phyloP scores from a whole-genome alignment of 164 flowering plant species.

The Tinospora cordifolia region DNA sequence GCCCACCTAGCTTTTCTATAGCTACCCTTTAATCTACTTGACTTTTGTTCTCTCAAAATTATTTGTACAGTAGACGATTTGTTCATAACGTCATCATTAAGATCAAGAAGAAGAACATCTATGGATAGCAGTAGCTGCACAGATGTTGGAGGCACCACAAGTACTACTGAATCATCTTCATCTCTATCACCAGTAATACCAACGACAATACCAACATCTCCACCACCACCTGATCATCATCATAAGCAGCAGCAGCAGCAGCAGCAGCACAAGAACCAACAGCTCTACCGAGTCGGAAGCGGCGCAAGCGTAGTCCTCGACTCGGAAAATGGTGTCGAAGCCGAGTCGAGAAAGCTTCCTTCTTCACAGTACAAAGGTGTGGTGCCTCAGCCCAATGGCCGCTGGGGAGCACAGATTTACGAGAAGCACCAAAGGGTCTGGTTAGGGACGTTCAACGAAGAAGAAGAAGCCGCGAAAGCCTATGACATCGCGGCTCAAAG shows the following conservation, averaged over 20 bases:
- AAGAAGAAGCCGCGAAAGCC: constrained; percentile 73
- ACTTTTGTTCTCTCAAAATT: no score
- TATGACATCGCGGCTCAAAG: constrained; percentile 84
- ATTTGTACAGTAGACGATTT: no score
- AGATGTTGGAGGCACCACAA: constrained; percentile 37
- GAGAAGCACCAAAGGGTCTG: constrained; percentile 97
- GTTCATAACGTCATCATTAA: no score
- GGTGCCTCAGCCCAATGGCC: constrained; percentile 92
- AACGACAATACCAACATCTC: background rate
- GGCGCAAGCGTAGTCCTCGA: constrained; percentile 55
- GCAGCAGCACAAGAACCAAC: background rate
- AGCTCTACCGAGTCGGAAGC: constrained; percentile 55
- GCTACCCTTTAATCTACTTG: no score
- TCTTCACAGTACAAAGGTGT: constrained; percentile 89
- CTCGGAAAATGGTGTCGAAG: constrained; percentile 50
- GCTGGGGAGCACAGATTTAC: constrained; percentile 97
- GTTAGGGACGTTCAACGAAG: constrained; percentile 90
- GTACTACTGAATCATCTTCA: constrained; percentile 21
- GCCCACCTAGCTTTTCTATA: no score
- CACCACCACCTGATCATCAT: constrained; percentile 16
- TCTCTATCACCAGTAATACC: background rate
- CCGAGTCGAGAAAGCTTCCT: constrained; percentile 76
- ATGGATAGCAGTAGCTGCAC: constrained; percentile 42
- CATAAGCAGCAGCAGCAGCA: no score
- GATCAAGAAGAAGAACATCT: no score